These are phyloP conservation scores for Diaporthe citriasiana DNA, from an alignment of 2,329 filamentous ascomycete species.

Conservation along the genomic window DNA sequence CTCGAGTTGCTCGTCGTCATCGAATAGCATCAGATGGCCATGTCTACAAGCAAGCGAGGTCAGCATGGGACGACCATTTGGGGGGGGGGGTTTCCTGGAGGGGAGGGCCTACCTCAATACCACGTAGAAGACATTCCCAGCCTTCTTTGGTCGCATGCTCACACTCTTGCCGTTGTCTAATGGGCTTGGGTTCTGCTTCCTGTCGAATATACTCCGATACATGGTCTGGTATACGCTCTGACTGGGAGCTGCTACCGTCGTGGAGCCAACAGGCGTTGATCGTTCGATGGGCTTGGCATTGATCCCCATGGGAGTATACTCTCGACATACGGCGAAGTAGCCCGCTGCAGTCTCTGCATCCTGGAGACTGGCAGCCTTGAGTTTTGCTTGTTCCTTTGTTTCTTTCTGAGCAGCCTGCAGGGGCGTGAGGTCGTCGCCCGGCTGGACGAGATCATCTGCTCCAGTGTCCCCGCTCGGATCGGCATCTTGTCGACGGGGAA, in stretches of 20 bases:
- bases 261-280: constrained; percentile 81
- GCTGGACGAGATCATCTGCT: constrained; percentile 63
- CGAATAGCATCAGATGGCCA: constrained; percentile 96
- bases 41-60: constrained; percentile 69
- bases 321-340: constrained; percentile 94
- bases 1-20: constrained; percentile 94
- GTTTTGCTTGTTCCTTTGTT: constrained; percentile 72
- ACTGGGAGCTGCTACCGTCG: constrained; percentile 82
- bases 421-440: constrained; percentile 74
- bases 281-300: constrained; percentile 94
- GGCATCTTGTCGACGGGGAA: constrained; percentile 67
- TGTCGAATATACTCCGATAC: constrained; percentile 96
- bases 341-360: constrained; percentile 87
- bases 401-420: constrained; percentile 73
- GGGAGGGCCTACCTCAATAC: constrained; percentile 78
- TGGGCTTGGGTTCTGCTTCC: constrained; percentile 69
- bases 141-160: constrained; percentile 71
- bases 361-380: constrained; percentile 60
- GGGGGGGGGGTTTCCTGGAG: not conserved
- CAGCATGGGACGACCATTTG: not conserved
- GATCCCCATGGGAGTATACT: constrained; percentile 91
- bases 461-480: constrained; percentile 48
- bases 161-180: constrained; percentile 62
- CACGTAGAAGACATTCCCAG: constrained; percentile 93
- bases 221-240: constrained; percentile 98